Conservation (phyloP, 1,284 basidiomycete genomes). For the Ganoderma leucocontextum region DNA sequence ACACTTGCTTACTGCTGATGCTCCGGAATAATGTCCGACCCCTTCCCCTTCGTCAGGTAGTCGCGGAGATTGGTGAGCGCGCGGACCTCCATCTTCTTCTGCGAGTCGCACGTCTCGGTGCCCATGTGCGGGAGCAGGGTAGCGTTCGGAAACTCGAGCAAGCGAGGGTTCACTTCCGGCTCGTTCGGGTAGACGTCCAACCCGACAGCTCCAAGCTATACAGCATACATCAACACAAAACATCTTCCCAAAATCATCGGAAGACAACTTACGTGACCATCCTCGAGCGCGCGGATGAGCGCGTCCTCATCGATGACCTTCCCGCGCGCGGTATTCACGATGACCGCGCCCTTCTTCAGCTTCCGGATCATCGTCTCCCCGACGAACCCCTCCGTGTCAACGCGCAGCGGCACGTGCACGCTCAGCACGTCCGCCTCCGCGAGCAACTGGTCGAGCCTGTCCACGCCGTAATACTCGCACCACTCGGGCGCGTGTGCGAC, state of each 20-base stretch:
- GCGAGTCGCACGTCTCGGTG: constrained; percentile 84
- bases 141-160: constrained; percentile 83
- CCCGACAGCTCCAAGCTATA: constrained; percentile 81
- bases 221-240: not conserved
- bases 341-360: constrained; percentile 83
- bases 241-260: not conserved
- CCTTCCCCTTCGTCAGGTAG: constrained; percentile 68
- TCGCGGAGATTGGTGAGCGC: constrained; percentile 77
- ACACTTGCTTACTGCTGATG: constrained; percentile 42
- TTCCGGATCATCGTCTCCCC: constrained; percentile 81
- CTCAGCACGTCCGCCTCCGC: constrained; percentile 83
- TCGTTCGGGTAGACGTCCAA: constrained; percentile 93
- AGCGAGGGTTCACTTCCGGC: constrained; percentile 82
- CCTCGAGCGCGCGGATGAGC: constrained; percentile 83
- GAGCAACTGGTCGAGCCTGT: constrained; percentile 77
- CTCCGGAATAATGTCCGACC: constrained; percentile 74
- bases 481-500: constrained; percentile 70
- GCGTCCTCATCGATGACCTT: constrained; percentile 91
- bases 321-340: constrained; percentile 92
- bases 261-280: constrained; percentile 72
- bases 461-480: constrained; percentile 74
- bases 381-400: constrained; percentile 80
- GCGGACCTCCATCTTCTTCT: constrained; percentile 84
- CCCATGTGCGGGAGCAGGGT: constrained; percentile 92
- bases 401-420: constrained; percentile 74